A percentile compares a stretch with the other conserved stretches of the same genome.
These are phyloP conservation scores for Monilinia laxa DNA, from an alignment of 2,329 filamentous ascomycete species.

Conservation along the genomic window DNA sequence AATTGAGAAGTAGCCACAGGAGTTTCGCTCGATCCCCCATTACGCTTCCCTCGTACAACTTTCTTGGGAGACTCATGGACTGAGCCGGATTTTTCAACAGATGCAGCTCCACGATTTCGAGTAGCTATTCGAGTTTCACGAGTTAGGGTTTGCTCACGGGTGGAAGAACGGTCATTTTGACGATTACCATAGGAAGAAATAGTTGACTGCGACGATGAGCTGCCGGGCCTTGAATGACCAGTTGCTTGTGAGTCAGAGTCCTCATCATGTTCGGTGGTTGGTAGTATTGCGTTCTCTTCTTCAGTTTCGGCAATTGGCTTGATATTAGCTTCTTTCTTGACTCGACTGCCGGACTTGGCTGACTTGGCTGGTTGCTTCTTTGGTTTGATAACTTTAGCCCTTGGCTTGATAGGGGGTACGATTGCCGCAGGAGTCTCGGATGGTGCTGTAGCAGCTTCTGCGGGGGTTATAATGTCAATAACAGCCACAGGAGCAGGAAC, in stretches of 20 bases:
- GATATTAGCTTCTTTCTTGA: constrained; percentile 26
- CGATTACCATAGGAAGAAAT: constrained; percentile 26
- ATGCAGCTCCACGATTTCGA: constrained; percentile 9
- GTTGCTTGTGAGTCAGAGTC: constrained; percentile 25
- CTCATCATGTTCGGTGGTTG: constrained; percentile 34
- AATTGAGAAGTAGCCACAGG: constrained; percentile 1
- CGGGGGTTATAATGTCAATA: constrained; percentile 12
- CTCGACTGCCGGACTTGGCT: constrained; percentile 24
- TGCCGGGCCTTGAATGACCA: constrained; percentile 29
- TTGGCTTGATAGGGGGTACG: constrained; percentile 23
- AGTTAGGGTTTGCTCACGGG: constrained; percentile 25
- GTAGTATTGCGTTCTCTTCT: constrained; percentile 31
- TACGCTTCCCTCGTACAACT: constrained; percentile 23
- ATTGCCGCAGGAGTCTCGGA: constrained; percentile 9
- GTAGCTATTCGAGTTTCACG: constrained; percentile 23
- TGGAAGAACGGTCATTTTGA: constrained; percentile 25
- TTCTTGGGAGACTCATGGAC: constrained; percentile 16
- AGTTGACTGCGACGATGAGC: constrained; percentile 30
- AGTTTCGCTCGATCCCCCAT: constrained; percentile 22
- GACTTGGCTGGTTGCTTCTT: constrained; percentile 26
- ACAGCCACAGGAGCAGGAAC: constrained; percentile 13
- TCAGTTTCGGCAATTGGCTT: constrained; percentile 20
- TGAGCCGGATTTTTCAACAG: constrained; percentile 1
- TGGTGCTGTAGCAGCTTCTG: constrained; percentile 12
- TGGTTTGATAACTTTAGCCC: constrained; percentile 23